Evolutionary conservation across 805 yeast species (phyloP).

Genomic region (Debaryomyces prosopidis): DNA sequence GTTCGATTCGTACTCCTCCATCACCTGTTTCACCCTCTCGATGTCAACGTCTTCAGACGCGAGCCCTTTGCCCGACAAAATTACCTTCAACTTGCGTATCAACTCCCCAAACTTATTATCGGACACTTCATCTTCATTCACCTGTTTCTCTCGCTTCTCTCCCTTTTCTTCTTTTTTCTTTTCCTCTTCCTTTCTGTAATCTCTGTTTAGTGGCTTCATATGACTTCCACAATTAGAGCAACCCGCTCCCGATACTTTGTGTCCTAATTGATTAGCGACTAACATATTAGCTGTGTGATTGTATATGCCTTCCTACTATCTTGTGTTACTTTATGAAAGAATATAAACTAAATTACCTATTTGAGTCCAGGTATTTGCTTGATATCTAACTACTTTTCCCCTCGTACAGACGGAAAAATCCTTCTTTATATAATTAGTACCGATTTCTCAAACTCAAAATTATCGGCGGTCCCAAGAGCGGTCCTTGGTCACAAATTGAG

Average conservation of each 20-base stretch:
- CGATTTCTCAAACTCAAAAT: not conserved
- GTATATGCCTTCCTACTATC: too few species aligned
- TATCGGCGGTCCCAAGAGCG: not conserved
- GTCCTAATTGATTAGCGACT: not conserved
- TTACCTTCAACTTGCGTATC: conserved; percentile 24
- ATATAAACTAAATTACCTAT: too few species aligned
- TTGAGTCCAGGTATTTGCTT: too few species aligned
- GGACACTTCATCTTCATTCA: conserved; percentile 8
- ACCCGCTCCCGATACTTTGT: not conserved
- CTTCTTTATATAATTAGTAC: not conserved
- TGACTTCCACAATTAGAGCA: not conserved
- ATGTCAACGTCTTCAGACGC: conserved; percentile 54
- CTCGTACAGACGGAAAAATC: too few species aligned
- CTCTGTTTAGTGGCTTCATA: not conserved
- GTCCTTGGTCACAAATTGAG: not conserved
- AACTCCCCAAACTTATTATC: conserved; percentile 23
- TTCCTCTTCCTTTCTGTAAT: conserved; percentile 1
- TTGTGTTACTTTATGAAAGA: too few species aligned
- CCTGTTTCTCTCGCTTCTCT: not conserved
- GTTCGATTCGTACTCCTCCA: conserved; percentile 49
- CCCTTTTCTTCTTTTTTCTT: not conserved
- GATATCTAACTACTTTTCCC: too few species aligned
- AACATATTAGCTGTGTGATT: not conserved
- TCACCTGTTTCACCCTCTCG: conserved; percentile 40
- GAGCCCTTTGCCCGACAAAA: conserved; percentile 33